phyloP scores from a whole-genome alignment of 352 stramenopile genomes.

The Peronosclerospora sorghi region DNA sequence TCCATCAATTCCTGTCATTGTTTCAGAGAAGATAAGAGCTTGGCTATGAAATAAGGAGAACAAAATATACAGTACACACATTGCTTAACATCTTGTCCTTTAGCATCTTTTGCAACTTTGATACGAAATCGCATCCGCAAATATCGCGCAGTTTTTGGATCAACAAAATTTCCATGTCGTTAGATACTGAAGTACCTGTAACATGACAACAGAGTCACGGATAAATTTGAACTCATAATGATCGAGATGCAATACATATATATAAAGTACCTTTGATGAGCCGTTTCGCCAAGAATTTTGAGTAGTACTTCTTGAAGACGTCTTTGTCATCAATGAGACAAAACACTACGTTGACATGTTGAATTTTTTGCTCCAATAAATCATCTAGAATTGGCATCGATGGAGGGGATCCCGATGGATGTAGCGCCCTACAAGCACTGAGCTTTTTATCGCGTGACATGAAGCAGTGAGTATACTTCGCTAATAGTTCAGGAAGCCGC shows the following conservation, averaged over 20 bases:
- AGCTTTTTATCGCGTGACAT: slow-evolving; percentile 68
- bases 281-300: slow-evolving; percentile 73
- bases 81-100: slow-evolving; percentile 82
- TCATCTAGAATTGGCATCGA: slow-evolving; percentile 28
- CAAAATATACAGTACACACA: too few species aligned
- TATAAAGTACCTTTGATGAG: slow-evolving; percentile 70
- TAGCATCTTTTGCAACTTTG: slow-evolving; percentile 84
- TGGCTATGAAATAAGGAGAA: too few species aligned
- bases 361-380: slow-evolving; percentile 65
- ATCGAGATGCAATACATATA: not conserved
- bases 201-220: slow-evolving; percentile 1
- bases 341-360: slow-evolving; percentile 76
- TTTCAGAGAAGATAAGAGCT: too few species aligned
- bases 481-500: slow-evolving; percentile 61
- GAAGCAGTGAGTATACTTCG: slow-evolving; percentile 77
- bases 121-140: slow-evolving; percentile 79
- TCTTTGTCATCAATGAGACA: slow-evolving; percentile 86
- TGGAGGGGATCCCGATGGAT: slow-evolving; percentile 15
- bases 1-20: slow-evolving; percentile 49
- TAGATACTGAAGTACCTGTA: slow-evolving; percentile 47
- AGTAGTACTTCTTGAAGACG: slow-evolving; percentile 85
- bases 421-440: slow-evolving; percentile 8
- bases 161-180: slow-evolving; percentile 65
- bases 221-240: too few species aligned
- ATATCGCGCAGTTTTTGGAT: slow-evolving; percentile 81